Conservation (phyloP, 352 stramenopile species). For the Pythium folliculosum region DNA sequence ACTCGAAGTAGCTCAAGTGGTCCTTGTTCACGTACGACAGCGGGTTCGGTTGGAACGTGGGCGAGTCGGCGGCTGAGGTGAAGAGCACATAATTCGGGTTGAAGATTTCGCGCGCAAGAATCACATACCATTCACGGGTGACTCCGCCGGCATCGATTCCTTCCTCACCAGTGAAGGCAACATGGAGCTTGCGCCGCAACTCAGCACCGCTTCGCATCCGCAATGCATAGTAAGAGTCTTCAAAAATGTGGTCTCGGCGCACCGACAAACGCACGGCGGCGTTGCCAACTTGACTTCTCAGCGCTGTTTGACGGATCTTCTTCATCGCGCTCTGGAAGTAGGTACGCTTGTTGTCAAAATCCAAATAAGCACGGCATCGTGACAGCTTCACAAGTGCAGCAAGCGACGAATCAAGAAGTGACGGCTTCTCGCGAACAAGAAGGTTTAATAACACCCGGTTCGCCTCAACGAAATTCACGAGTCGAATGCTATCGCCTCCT, state of each 20-base stretch:
- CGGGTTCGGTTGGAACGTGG: constrained; percentile 99
- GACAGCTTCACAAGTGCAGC: constrained; percentile 95
- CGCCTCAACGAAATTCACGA: constrained; percentile 93
- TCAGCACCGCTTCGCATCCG: constrained; percentile 96
- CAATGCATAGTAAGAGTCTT: constrained; percentile 99
- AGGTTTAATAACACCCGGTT: constrained; percentile 98
- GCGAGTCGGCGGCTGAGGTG: constrained; percentile 97
- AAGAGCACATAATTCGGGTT: constrained; percentile 99
- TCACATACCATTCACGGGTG: constrained; percentile 98
- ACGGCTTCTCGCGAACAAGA: constrained; percentile 95
- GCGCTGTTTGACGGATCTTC: constrained; percentile 81
- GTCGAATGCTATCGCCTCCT: constrained; percentile 73
- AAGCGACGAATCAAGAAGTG: constrained; percentile 95
- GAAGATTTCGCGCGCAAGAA: constrained; percentile 99
- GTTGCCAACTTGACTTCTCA: constrained; percentile 90
- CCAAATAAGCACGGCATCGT: constrained; percentile 93
- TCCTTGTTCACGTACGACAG: constrained; percentile 99
- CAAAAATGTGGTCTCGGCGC: constrained; percentile 96
- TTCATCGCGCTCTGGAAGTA: constrained; percentile 98
- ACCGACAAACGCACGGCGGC: constrained; percentile 90
- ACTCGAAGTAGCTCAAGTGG: constrained; percentile 99
- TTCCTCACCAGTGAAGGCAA: constrained; percentile 98
- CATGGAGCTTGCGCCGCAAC: constrained; percentile 96
- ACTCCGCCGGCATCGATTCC: constrained; percentile 98
- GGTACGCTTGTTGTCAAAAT: constrained; percentile 99